These are phyloP conservation scores for Macrophomina pseudophaseolina DNA, from an alignment of 2,329 filamentous ascomycete species.

Conservation along the genomic window DNA sequence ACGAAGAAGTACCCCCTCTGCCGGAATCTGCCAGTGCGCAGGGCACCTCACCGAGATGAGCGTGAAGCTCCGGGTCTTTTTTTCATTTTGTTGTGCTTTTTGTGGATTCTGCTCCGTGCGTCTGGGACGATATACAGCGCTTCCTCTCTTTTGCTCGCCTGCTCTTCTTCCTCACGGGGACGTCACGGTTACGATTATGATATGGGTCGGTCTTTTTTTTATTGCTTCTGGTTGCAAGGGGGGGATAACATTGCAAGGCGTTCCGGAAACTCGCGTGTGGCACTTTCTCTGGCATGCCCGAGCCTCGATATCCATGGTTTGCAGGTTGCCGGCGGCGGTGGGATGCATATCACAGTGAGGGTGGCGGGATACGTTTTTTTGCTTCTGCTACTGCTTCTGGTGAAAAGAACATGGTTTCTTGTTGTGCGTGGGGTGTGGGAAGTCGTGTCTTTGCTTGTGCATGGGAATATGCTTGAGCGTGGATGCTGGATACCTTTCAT, in stretches of 20 bases:
- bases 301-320: too few species aligned
- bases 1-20: not conserved
- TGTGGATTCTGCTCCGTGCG: not conserved
- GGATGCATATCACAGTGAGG: too few species aligned
- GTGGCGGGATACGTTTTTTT: too few species aligned
- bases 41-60: not conserved
- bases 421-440: too few species aligned
- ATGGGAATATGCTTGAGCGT: too few species aligned
- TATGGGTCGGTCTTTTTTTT: not conserved
- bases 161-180: not conserved
- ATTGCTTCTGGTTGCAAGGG: not conserved
- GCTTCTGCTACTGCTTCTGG: too few species aligned
- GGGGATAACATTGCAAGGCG: not conserved
- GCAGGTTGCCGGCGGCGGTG: too few species aligned
- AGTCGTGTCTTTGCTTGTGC: too few species aligned
- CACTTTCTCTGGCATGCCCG: too few species aligned
- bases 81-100: not conserved
- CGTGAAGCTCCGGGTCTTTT: not conserved
- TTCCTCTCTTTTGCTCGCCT: not conserved
- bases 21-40: not conserved
- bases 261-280: not conserved
- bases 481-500: too few species aligned
- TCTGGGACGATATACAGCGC: not conserved
- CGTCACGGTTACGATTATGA: constrained; percentile 13
- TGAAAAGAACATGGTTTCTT: too few species aligned